Percentiles rank a stretch among this genome's conserved stretches.
Evolutionary conservation across 2,329 filamentous ascomycete genomes (phyloP).

Genomic region (Thelonectria discophora): DNA sequence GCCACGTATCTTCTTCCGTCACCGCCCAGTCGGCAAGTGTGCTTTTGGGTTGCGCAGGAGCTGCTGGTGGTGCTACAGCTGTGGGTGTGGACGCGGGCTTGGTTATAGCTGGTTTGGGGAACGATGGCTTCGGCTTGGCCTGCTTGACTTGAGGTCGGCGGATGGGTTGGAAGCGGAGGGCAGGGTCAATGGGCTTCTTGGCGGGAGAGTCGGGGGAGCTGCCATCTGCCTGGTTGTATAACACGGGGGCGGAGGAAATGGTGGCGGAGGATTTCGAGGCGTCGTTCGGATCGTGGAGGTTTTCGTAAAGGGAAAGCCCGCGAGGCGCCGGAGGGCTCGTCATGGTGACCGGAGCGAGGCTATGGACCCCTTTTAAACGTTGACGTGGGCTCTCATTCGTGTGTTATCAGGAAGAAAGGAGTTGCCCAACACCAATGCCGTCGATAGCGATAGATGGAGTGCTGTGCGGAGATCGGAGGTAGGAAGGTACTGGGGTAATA

Average conservation of each 20-base stretch:
- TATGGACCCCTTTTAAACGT: not conserved
- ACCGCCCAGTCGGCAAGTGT: constrained; percentile 84
- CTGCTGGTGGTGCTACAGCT: constrained; percentile 42
- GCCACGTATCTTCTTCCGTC: constrained; percentile 82
- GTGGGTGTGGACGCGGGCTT: constrained; percentile 45
- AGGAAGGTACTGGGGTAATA: no score
- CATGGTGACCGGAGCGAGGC: constrained; percentile 32
- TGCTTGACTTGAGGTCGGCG: constrained; percentile 74
- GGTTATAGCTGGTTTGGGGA: constrained; percentile 56
- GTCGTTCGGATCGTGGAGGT: constrained; percentile 73
- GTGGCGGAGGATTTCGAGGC: constrained; percentile 59
- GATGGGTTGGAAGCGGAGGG: constrained; percentile 87
- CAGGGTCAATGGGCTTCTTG: constrained; percentile 69
- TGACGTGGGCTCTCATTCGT: not conserved
- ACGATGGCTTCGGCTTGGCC: constrained; percentile 67
- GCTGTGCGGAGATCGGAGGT: no score
- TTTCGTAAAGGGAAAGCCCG: constrained; percentile 81
- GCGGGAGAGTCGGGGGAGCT: constrained; percentile 54
- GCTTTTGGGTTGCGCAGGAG: constrained; percentile 64
- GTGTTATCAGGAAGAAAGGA: constrained; percentile 1
- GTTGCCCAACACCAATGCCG: not conserved
- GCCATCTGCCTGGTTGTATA: constrained; percentile 68
- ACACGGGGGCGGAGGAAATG: constrained; percentile 80
- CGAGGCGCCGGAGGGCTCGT: constrained; percentile 51
- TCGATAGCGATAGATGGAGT: no score